Evolutionary conservation across 1,139 yeast genomes (phyloP), one percentile per base, ranked within the genome.

Genomic region (Kodamaea suecica): DNA sequence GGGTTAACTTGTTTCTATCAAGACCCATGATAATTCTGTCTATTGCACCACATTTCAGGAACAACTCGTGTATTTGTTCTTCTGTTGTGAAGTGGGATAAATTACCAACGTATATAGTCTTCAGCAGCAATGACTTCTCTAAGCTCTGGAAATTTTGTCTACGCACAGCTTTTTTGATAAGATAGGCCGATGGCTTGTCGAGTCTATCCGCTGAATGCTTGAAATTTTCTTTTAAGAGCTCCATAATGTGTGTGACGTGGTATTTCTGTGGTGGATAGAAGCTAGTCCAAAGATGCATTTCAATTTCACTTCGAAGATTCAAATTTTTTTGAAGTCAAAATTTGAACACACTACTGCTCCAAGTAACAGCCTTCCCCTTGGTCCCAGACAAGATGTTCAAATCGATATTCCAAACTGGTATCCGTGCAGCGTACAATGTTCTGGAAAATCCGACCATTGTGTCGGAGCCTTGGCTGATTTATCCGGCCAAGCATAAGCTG

Each of bases 21-120:
- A 90, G 71, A 0, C 98, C 98, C 97, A 92, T 90, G 39, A 90
- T 79, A 30, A 88, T 84, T 48, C 84, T 70, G 43, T 78, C 78
- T 24, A 90, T 80, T 9, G 74, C 65, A 1, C 97, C 98, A 53
- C 85, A 78, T 50, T 81, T 81, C 49, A 82, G 74, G 52, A 90
- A 87, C 35, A 90, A 63, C 55, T 88, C 97, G 54, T 81, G 83
- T 17, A 90, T 77, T 56, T 90, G 97, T 55, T 92, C 97, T 57
- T 92, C 97, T 1, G 95, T 83, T 2, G 97, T 88, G 59, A 82
- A 84, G 50, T 85, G 86, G 2, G 95, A 80, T 29, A 67, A 52
- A 52, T 86, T 87, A 4, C 97, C 97, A 27, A 90, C 92, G 52
- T 90, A 90, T 2, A 90, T 73, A 0, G 97, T 88, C 17, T 78